A percentile compares a stretch with the other conserved stretches of the same genome.
These are phyloP conservation scores for Hyphopichia buzzinii DNA, from an alignment of 1,139 yeast genomes.

Conservation along the genomic window DNA sequence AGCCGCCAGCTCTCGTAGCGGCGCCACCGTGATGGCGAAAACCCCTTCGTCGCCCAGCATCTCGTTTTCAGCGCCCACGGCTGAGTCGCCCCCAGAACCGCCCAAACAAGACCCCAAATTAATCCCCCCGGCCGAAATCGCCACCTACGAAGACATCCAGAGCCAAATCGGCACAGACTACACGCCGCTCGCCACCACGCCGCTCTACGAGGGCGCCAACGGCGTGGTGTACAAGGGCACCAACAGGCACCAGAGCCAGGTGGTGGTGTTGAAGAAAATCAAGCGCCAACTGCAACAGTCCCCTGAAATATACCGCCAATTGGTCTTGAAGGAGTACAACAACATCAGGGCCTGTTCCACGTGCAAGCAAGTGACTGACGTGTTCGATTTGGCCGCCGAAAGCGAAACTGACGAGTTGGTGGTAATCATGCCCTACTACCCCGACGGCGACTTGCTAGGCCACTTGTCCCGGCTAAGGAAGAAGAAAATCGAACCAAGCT, in stretches of 20 bases:
- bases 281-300: slow-evolving; percentile 20
- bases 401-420: slow-evolving; percentile 18
- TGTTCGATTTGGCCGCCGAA: slow-evolving; percentile 22
- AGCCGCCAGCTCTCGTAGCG: too few relatives aligned
- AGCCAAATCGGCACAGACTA: slow-evolving; percentile 17
- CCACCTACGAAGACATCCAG: not conserved
- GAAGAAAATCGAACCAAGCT: slow-evolving; percentile 24
- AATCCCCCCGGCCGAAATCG: too few relatives aligned
- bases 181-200: slow-evolving; percentile 21
- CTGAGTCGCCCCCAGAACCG: too few relatives aligned
- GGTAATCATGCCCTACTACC: slow-evolving; percentile 41
- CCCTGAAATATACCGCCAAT: slow-evolving; percentile 12
- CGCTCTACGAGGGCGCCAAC: slow-evolving; percentile 46
- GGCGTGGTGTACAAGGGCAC: slow-evolving; percentile 38
- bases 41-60: too few relatives aligned
- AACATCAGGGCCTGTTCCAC: slow-evolving; percentile 26
- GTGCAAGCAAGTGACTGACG: slow-evolving; percentile 27
- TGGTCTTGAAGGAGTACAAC: slow-evolving; percentile 30
- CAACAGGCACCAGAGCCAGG: slow-evolving; percentile 15
- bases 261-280: slow-evolving; percentile 32
- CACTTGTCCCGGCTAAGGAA: slow-evolving; percentile 38
- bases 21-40: too few relatives aligned
- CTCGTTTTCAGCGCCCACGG: too few relatives aligned
- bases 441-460: slow-evolving; percentile 48
- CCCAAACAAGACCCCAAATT: too few relatives aligned